These are phyloP conservation scores for Aspergillaceae sp. DNA, from an alignment of 2,329 filamentous ascomycete species.

Conservation along the genomic window DNA sequence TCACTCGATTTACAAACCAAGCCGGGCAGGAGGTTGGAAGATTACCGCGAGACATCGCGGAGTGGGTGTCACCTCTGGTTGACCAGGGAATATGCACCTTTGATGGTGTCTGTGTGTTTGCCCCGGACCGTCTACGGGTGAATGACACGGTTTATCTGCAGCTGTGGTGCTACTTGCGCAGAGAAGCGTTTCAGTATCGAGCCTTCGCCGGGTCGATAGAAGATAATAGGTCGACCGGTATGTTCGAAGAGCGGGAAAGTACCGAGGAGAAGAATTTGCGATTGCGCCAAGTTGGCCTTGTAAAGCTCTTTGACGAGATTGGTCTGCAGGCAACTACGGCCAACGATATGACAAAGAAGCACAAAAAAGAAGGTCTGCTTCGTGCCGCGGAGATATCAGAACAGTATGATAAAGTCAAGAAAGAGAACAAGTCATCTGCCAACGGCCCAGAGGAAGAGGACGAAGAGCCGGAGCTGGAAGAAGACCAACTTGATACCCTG, in stretches of 20 bases:
- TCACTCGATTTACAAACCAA: conserved; percentile 81
- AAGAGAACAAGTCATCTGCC: conserved; percentile 30
- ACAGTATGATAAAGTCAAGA: conserved; percentile 56
- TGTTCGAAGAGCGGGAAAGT: conserved; percentile 81
- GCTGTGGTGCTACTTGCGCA: conserved; percentile 66
- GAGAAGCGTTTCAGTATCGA: conserved; percentile 60
- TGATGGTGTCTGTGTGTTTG: conserved; percentile 80
- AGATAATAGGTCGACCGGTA: conserved; percentile 60
- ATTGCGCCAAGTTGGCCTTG: conserved; percentile 74
- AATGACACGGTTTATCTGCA: conserved; percentile 95
- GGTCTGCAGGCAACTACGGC: conserved; percentile 66
- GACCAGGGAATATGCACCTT: conserved; percentile 86
- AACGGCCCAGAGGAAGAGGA: conserved; percentile 56
- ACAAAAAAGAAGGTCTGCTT: conserved; percentile 74
- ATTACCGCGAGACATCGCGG: conserved; percentile 74
- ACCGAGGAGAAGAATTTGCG: conserved; percentile 75
- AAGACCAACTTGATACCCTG: conserved; percentile 86
- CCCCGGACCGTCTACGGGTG: conserved; percentile 72
- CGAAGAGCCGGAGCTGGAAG: conserved; percentile 83
- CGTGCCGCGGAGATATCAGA: conserved; percentile 84
- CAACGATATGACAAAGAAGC: conserved; percentile 66
- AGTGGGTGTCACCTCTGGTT: conserved; percentile 85
- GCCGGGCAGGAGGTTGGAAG: conserved; percentile 76
- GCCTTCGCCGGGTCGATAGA: conserved; percentile 47
- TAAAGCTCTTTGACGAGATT: conserved; percentile 83